phyloP scores from a whole-genome alignment of 106 monocot species.

The Agapanthus africanus region DNA sequence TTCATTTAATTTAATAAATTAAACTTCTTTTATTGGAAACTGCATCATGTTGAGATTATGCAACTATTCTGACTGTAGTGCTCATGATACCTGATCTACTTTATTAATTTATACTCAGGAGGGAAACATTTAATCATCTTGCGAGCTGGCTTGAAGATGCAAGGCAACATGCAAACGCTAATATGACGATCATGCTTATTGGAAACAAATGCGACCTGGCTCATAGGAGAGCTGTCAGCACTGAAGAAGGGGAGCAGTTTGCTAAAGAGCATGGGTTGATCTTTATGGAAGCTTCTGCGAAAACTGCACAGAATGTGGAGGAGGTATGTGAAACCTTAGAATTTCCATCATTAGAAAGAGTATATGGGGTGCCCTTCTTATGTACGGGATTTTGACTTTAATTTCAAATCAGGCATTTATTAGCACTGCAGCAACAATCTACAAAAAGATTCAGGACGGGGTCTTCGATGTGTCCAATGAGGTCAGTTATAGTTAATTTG shows the following conservation, averaged over 20 bases:
- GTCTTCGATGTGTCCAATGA: conserved; percentile 31
- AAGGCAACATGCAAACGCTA: conserved; percentile 14
- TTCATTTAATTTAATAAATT: not conserved
- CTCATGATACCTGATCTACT: too few species aligned
- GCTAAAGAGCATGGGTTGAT: conserved; percentile 32
- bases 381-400: not conserved
- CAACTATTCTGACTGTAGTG: not conserved
- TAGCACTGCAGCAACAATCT: conserved; percentile 26
- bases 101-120: conserved; percentile 8
- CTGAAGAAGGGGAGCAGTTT: conserved; percentile 35
- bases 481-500: too few species aligned
- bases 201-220: conserved; percentile 25
- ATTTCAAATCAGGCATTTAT: conserved; percentile 40
- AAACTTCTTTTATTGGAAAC: not conserved
- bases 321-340: too few species aligned
- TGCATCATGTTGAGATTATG: not conserved
- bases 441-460: conserved; percentile 31
- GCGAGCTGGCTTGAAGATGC: conserved; percentile 24
- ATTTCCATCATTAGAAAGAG: too few species aligned
- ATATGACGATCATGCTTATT: conserved; percentile 27
- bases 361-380: too few species aligned
- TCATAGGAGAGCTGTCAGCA: conserved; percentile 30
- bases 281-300: conserved; percentile 40
- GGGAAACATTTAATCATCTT: conserved; percentile 22
- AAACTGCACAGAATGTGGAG: conserved; percentile 36